Conservation (phyloP, 2,329 filamentous ascomycete genomes). For the Penicillium sp. region DNA sequence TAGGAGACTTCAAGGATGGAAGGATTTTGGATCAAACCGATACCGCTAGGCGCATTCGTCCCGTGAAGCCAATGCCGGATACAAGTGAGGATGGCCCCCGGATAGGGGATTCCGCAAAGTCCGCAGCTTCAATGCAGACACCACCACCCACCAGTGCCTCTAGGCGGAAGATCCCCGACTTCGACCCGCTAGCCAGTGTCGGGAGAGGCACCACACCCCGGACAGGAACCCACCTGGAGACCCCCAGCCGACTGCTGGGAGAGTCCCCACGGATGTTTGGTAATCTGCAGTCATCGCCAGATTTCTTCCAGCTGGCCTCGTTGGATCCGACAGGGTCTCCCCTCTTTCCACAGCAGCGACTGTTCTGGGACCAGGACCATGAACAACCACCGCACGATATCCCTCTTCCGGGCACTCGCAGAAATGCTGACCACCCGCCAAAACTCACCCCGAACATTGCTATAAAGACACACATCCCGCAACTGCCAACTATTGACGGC, state of each 20-base stretch:
- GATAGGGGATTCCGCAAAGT: slow-evolving; percentile 40
- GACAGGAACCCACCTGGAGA: slow-evolving; percentile 41
- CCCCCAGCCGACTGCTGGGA: slow-evolving; percentile 46
- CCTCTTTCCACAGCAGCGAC: slow-evolving; percentile 55
- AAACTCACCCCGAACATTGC: slow-evolving; percentile 18
- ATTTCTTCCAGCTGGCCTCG: slow-evolving; percentile 55
- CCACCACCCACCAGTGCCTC: slow-evolving; percentile 62
- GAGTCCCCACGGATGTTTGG: slow-evolving; percentile 52
- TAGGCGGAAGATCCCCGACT: slow-evolving; percentile 46
- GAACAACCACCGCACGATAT: slow-evolving; percentile 23
- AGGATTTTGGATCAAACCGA: slow-evolving; percentile 32
- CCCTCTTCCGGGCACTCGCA: slow-evolving; percentile 15
- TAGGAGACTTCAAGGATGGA: slow-evolving; percentile 13
- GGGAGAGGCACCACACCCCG: slow-evolving; percentile 24
- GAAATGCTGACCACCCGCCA: slow-evolving; percentile 15
- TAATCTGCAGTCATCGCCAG: slow-evolving; percentile 59
- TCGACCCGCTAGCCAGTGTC: slow-evolving; percentile 24
- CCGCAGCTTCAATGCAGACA: slow-evolving; percentile 58
- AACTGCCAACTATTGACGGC: slow-evolving; percentile 37
- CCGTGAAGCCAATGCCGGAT: slow-evolving; percentile 27
- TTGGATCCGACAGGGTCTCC: slow-evolving; percentile 59
- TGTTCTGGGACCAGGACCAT: slow-evolving; percentile 51
- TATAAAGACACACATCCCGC: slow-evolving; percentile 31
- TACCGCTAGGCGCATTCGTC: slow-evolving; percentile 34
- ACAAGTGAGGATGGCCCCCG: slow-evolving; percentile 33